These are phyloP conservation scores for Paragyromitra xinjiangensis DNA, from an alignment of 495 filamentous ascomycete species.

Conservation along the genomic window DNA sequence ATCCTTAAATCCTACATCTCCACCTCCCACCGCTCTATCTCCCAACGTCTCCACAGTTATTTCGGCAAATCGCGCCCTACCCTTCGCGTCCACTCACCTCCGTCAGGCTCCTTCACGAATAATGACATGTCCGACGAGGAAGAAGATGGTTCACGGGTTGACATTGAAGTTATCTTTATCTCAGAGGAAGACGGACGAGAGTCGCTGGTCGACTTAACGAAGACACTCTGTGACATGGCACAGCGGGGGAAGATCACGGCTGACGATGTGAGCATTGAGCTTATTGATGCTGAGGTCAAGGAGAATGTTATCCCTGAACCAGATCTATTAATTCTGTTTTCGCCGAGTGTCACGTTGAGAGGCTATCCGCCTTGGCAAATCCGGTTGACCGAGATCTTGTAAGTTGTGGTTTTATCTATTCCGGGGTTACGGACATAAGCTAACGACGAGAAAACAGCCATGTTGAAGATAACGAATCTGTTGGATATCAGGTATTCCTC, in stretches of 20 bases:
- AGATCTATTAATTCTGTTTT: conserved; percentile 87
- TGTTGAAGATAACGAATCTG: conserved; percentile 73
- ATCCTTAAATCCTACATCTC: conserved; percentile 84
- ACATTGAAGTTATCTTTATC: conserved; percentile 83
- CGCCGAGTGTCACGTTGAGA: conserved; percentile 78
- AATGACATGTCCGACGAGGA: conserved; percentile 55
- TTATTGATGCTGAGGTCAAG: conserved; percentile 88
- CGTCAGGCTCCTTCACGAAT: conserved; percentile 66
- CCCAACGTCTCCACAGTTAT: conserved; percentile 79
- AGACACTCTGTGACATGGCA: conserved; percentile 91
- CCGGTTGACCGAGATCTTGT: conserved; percentile 89
- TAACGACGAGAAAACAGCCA: conserved; percentile 59
- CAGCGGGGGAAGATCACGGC: conserved; percentile 83
- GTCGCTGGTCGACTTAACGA: conserved; percentile 93
- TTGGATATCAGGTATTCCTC: conserved; percentile 94
- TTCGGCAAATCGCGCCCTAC: conserved; percentile 76
- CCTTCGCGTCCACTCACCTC: conserved; percentile 78
- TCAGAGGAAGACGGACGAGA: conserved; percentile 88
- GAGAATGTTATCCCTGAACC: conserved; percentile 80
- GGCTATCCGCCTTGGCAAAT: conserved; percentile 98
- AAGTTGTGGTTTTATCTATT: conserved; percentile 48
- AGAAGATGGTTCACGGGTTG: conserved; percentile 31
- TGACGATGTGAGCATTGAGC: conserved; percentile 79
- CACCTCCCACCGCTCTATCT: conserved; percentile 75
- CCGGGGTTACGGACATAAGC: background rate